Evolutionary conservation across 441 rosid species (phyloP), one percentile per base, ranked within the genome.

Genomic region (Pelargonium cotyledonis): DNA sequence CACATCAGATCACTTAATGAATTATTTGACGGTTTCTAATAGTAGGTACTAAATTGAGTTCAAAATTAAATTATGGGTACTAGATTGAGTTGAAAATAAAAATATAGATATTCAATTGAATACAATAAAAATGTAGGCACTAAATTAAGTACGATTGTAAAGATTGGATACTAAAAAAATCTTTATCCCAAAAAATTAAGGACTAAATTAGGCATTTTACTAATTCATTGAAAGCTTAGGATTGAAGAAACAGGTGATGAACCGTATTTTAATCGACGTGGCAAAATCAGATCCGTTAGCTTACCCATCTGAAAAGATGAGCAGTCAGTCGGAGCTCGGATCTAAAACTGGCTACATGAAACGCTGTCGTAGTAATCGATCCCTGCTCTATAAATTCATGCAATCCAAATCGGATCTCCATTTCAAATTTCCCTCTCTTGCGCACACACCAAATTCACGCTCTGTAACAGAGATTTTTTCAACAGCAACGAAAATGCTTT

Each of bases 401-500:
- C 23, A 18, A 11, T 16, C 62, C 29, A 18, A 57, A 18, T 18
- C 21, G 62, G 29, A 16, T 57, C 12, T 19, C 21, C 29, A 70
- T 61, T 38, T 61, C 64, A 70, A 66, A 65, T 66, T 12, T 66
- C 66, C 5, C 64, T 40, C 70, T 58, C 78, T 18, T 69, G 43
- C 67, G 38, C 49, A n/a, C 65, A 40, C 49, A 26, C 57, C 68
- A 26, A 47, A 63, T 6, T 15, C 75, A 70, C 57, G 29, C 68
- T 10, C 55, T 11, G 53, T 14, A 31, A 63, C 12, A 26, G 70
- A 65, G 29, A 53, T 53, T 71, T 67, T 35, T 38, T 72, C 69
- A 4, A 14, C 78, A 4, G 19, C 23, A 65, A 35, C 78, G 58
- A 85, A 80, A 74, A 94, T 89, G 95, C 76, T 86, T n/a, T 84